A percentile compares a stretch with the other conserved stretches of the same genome.
Conservation (phyloP, 164 flowering plant species). For the Magnolia sinica region DNA sequence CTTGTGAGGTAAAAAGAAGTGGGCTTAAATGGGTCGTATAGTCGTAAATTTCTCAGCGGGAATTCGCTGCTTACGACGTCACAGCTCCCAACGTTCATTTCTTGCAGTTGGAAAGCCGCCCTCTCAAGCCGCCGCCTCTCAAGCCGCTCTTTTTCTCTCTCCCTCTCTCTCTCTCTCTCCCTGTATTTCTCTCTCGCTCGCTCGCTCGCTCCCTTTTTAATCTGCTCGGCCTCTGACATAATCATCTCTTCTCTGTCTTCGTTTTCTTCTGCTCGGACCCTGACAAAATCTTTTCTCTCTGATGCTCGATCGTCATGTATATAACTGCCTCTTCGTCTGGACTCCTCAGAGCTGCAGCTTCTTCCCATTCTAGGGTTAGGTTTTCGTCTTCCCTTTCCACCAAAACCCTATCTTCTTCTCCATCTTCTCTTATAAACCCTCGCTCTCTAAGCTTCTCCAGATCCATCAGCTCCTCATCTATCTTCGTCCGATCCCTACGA, state of each 20-base stretch:
- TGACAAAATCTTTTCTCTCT: neutral
- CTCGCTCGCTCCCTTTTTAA: neutral
- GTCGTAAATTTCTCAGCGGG: too few species aligned
- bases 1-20: too few species aligned
- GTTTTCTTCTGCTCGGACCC: neutral
- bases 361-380: conserved; percentile 19
- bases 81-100: too few species aligned
- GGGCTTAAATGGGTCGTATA: too few species aligned
- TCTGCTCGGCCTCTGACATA: neutral
- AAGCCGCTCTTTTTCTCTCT: neutral
- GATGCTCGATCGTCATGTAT: conserved; percentile 28
- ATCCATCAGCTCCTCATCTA: conserved; percentile 2
- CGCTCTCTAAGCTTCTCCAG: conserved; percentile 20
- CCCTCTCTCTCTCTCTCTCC: neutral
- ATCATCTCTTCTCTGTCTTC: neutral
- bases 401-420: conserved; percentile 15
- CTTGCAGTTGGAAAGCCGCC: too few species aligned
- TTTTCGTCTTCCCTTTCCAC: conserved; percentile 26
- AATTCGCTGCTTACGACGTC: too few species aligned
- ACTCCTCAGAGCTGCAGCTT: conserved; percentile 19
- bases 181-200: neutral
- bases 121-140: neutral
- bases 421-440: conserved; percentile 13
- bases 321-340: conserved; percentile 15
- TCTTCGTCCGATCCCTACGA: conserved; percentile 27